Conservation (phyloP, 176 grass and related monocot species). For the Avena eriantha region DNA sequence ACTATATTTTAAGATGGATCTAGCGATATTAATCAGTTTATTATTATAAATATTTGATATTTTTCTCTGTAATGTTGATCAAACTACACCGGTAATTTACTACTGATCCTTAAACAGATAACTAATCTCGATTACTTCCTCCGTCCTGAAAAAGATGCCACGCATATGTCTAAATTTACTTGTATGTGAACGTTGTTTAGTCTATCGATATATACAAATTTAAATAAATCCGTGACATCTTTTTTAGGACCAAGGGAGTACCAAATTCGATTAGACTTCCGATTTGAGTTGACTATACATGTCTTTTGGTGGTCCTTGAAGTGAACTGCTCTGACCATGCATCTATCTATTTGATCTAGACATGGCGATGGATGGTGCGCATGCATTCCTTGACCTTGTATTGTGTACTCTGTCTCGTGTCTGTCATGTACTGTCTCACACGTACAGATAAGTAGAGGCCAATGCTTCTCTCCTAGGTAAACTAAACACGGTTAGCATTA, state of each 20-base stretch:
- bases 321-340: slow-evolving; percentile 20
- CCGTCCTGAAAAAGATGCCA: no score
- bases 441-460: background rate
- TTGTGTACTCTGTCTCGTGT: background rate
- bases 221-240: no score
- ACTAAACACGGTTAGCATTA: background rate
- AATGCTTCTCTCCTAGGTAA: background rate
- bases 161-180: no score
- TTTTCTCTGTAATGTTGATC: no score
- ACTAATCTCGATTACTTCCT: background rate
- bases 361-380: background rate
- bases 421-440: background rate
- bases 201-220: no score
- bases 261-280: slow-evolving; percentile 18
- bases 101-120: background rate
- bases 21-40: no score
- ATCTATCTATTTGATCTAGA: background rate
- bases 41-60: no score
- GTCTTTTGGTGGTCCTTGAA: slow-evolving; percentile 34
- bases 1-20: no score
- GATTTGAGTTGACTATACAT: slow-evolving; percentile 31
- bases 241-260: no score
- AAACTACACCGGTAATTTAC: background rate
- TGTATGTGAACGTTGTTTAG: no score
- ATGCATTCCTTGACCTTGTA: slow-evolving; percentile 32